phyloP scores from a whole-genome alignment of 306 rosid species.

The Glycine latifolia region DNA sequence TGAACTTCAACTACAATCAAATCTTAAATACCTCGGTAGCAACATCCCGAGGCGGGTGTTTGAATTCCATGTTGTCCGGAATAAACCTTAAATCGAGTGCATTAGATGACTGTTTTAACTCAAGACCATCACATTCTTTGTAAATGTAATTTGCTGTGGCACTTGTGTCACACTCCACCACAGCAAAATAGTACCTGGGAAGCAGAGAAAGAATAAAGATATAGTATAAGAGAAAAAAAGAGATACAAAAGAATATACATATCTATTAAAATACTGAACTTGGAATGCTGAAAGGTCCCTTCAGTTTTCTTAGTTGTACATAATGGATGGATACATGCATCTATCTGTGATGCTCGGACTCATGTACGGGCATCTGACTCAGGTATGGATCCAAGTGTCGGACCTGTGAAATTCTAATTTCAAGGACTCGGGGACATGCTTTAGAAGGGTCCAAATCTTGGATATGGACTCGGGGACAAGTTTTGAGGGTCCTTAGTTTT shows the following conservation, averaged over 20 bases:
- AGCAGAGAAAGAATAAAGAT: constrained; percentile 31
- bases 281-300: constrained; percentile 19
- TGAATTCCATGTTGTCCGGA: constrained; percentile 81
- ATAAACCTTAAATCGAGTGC: constrained; percentile 89
- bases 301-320: background rate
- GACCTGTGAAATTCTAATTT: no score
- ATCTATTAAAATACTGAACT: background rate
- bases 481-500: no score
- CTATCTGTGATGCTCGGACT: no score
- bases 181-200: constrained; percentile 81
- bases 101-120: constrained; percentile 78
- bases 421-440: no score
- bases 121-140: constrained; percentile 83
- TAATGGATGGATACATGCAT: constrained; percentile 16
- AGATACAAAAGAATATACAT: background rate
- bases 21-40: constrained; percentile 76
- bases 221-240: constrained; percentile 6
- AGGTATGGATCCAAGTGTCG: no score
- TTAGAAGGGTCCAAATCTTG: no score
- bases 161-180: constrained; percentile 84
- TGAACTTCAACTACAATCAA: background rate
- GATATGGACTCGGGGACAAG: no score
- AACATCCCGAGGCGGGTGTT: constrained; percentile 74
- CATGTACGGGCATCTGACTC: no score
- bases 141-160: constrained; percentile 83